These are phyloP conservation scores for Macadamia tetraphylla DNA, from an alignment of 164 flowering plant species.

Conservation along the genomic window DNA sequence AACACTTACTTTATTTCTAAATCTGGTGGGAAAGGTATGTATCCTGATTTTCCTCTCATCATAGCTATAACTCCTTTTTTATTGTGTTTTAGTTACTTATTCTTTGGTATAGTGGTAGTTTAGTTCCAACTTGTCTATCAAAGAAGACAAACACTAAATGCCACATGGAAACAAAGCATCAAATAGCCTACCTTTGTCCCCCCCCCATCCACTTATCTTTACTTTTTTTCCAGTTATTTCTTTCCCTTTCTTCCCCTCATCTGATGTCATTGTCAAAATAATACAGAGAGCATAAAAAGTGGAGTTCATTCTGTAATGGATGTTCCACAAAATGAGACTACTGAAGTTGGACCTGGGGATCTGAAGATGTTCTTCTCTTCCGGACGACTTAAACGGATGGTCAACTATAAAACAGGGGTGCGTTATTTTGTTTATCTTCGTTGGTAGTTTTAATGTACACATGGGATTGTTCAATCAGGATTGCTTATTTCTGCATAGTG, in stretches of 20 bases:
- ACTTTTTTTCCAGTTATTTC: neutral
- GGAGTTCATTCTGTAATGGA: slow-evolving; percentile 18
- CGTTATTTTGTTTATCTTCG: slow-evolving; percentile 11
- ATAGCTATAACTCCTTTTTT: neutral
- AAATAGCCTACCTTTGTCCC: neutral
- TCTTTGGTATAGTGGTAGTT: neutral
- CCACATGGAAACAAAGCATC: neutral
- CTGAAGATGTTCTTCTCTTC: slow-evolving; percentile 75
- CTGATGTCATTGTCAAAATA: slow-evolving; percentile 4
- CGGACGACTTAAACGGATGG: slow-evolving; percentile 62
- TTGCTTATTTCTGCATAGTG: no score
- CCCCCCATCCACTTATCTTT: no score
- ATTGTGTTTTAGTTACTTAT: neutral
- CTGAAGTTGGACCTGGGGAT: slow-evolving; percentile 75
- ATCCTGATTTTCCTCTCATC: neutral
- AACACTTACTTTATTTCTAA: slow-evolving; percentile 72
- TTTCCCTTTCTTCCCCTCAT: neutral
- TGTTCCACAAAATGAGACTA: slow-evolving; percentile 35
- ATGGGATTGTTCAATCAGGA: no score
- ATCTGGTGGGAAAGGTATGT: slow-evolving; percentile 28
- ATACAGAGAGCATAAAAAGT: slow-evolving; percentile 26
- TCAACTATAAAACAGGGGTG: slow-evolving; percentile 63
- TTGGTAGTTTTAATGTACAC: no score
- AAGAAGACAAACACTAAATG: neutral
- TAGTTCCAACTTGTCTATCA: neutral